Percentiles rank a stretch among this genome's conserved stretches.
Evolutionary conservation across 2,329 filamentous ascomycete species (phyloP).

Genomic region (Penicillium janthinellum): DNA sequence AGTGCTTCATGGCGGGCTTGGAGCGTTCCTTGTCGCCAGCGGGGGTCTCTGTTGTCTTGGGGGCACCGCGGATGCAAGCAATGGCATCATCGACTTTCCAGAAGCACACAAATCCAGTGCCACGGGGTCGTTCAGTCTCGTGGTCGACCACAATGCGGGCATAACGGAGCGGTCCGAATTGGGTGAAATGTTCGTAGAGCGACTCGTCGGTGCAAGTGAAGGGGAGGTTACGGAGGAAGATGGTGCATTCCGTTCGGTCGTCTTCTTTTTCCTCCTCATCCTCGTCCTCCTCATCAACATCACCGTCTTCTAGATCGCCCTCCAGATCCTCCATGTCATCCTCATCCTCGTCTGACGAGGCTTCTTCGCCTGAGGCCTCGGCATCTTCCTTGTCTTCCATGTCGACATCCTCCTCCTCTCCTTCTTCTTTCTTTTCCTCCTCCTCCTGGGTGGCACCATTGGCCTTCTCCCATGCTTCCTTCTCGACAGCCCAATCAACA

Average conservation of each 20-base stretch:
- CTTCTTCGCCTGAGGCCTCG: slow-evolving; percentile 23
- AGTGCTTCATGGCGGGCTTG: slow-evolving; percentile 64
- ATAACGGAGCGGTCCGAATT: slow-evolving; percentile 87
- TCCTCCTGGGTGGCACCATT: slow-evolving; percentile 48
- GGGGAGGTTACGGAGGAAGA: slow-evolving; percentile 93
- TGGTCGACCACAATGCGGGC: slow-evolving; percentile 88
- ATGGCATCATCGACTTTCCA: slow-evolving; percentile 74
- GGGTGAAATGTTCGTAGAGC: slow-evolving; percentile 80
- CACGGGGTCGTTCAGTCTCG: slow-evolving; percentile 80
- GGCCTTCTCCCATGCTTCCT: slow-evolving; percentile 76
- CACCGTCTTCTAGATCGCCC: slow-evolving; percentile 24
- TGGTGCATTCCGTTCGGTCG: slow-evolving; percentile 66
- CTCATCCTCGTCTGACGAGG: slow-evolving; percentile 8
- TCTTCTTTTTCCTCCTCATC: slow-evolving; percentile 52
- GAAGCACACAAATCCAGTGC: slow-evolving; percentile 96
- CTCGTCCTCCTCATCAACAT: slow-evolving; percentile 46
- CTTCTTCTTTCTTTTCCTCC: slow-evolving; percentile 20
- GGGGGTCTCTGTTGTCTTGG: slow-evolving; percentile 52
- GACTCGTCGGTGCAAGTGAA: slow-evolving; percentile 83
- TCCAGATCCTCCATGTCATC: slow-evolving; percentile 12
- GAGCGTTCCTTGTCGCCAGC: slow-evolving; percentile 47
- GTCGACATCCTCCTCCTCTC: slow-evolving; percentile 51
- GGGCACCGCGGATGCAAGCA: slow-evolving; percentile 73
- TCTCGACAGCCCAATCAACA: slow-evolving; percentile 96
- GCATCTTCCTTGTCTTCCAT: slow-evolving; percentile 59